Percentiles rank a stretch among this genome's conserved stretches.
phyloP scores from a whole-genome alignment of 73 alveolate genomes.

The Tetrahymena elliotti region DNA sequence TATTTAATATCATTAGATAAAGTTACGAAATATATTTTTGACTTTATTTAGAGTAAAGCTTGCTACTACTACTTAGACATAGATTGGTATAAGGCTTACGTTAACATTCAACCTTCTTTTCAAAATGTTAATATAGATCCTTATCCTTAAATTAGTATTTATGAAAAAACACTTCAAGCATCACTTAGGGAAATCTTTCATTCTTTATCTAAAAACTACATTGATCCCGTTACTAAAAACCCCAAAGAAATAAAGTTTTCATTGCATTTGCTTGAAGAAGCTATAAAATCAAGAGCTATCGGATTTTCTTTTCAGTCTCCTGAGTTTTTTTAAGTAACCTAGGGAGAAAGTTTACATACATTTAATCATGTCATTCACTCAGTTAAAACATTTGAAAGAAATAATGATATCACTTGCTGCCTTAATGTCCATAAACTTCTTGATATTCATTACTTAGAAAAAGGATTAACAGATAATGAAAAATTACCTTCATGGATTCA shows the following conservation, averaged over 20 bases:
- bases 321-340: not conserved
- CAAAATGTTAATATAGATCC: not conserved
- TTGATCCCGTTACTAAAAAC: not conserved
- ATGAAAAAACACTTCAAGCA: not conserved
- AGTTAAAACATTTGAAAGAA: not conserved
- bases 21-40: not conserved
- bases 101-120: not conserved
- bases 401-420: not conserved
- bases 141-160: not conserved
- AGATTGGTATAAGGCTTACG: not conserved
- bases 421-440: too few species aligned
- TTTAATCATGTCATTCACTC: not conserved
- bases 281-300: not conserved
- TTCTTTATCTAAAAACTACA: not conserved
- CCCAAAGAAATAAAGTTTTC: not conserved
- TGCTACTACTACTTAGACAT: too few species aligned
- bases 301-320: not conserved
- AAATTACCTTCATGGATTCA: not conserved
- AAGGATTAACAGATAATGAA: not conserved
- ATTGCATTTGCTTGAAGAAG: not conserved
- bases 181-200: not conserved
- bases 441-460: not conserved
- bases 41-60: not conserved
- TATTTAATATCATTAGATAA: not conserved
- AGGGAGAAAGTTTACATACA: not conserved